Base-by-base conservation (phyloP, 257 asterid genomes). In the Ocimum tenuiflorum region DNA sequence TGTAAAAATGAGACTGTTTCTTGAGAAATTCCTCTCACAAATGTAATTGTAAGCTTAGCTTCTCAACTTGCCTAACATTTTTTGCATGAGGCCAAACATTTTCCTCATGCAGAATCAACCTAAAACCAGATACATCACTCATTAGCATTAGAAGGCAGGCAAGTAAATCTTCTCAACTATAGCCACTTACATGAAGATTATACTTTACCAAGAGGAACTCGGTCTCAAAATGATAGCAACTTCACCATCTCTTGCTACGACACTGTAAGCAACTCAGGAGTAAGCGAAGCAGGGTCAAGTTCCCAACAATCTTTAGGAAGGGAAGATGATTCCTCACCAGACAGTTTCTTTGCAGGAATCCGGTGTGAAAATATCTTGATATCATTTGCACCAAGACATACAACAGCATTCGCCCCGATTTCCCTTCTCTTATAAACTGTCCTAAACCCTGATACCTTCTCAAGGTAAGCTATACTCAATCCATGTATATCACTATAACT, bases 281-380 rank as follows among this genome's bases (percentile, higher is more conserved):
- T 72, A 69, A 91, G 82, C 22, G 96, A 79, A 49, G 85, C 77
- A 42, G 95, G 91, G 78, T 92, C 97, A 6, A 92, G 83, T 73
- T 87, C 97, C 99, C 99, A 92, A 72, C 96, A 89, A 73, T 81
- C 75, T 73, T 80, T 85, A 14, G 91, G 81, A 77, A 92, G 91
- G 56, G 74, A 77, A 2, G 80, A 57, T 18, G 79, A 79, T 80
- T 86, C 96, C 65, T 84, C 83, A 20, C 89, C 90, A 14, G 89
- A 75, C 46, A 92, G 91, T 71, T 83, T 87, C 77, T 78, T 87
- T 24, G 95, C 90, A 27, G 94, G 95, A 76, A 92, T 89, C 69
- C 70, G 94, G 79, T 92, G 97, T 0, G 97, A 92, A 67, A 89
- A 78, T 24, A 68, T 19, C 46, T 80, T 75, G 13, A 80, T 66